Conservation (phyloP, 768 basidiomycete genomes). For the Termitomyces sp. region DNA sequence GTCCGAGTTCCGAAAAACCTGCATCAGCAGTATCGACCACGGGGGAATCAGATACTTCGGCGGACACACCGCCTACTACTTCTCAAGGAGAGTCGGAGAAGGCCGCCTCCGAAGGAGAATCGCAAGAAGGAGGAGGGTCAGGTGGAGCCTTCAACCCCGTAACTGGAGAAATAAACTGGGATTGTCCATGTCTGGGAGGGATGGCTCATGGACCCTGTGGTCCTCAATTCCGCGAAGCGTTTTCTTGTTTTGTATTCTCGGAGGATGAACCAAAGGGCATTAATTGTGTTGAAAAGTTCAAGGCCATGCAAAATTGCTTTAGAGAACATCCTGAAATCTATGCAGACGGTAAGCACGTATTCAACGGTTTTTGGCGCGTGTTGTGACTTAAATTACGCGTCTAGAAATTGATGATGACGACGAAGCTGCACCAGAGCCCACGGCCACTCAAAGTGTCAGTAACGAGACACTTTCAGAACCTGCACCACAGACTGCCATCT, state of each 20-base stretch:
- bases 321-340: slow-evolving; percentile 95
- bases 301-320: slow-evolving; percentile 98
- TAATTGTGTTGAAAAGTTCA: slow-evolving; percentile 97
- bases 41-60: background rate
- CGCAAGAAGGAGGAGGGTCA: slow-evolving; percentile 11
- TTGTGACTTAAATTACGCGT: background rate
- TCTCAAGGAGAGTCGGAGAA: background rate
- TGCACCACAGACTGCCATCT: background rate
- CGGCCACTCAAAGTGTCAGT: slow-evolving; percentile 8
- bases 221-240: slow-evolving; percentile 87
- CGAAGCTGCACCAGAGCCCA: slow-evolving; percentile 12
- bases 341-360: slow-evolving; percentile 68
- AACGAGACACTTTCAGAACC: slow-evolving; percentile 1
- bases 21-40: slow-evolving; percentile 12
- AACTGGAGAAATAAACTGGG: slow-evolving; percentile 99
- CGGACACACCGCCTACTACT: background rate
- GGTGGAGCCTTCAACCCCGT: slow-evolving; percentile 85
- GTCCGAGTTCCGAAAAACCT: background rate
- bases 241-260: slow-evolving; percentile 94
- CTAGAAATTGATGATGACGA: slow-evolving; percentile 68
- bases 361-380: slow-evolving; percentile 7
- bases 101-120: slow-evolving; percentile 5
- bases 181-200: slow-evolving; percentile 97
- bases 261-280: slow-evolving; percentile 97
- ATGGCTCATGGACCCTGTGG: slow-evolving; percentile 99